Conservation (phyloP, 2,329 filamentous ascomycete genomes). For the Sphaceloma murrayae region DNA sequence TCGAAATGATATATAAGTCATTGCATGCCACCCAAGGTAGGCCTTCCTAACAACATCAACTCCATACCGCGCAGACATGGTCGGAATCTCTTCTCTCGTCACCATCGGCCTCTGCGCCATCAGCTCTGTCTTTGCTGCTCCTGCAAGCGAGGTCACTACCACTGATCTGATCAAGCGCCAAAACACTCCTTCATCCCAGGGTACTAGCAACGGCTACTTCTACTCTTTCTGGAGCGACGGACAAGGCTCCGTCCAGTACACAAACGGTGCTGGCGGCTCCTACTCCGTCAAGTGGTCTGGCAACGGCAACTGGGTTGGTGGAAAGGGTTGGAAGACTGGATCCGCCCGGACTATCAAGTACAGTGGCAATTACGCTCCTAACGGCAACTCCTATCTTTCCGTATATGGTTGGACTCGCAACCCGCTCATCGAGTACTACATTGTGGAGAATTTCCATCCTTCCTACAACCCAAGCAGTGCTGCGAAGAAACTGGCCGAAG, state of each 20-base stretch:
- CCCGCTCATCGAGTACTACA: constrained; percentile 51
- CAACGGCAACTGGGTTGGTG: constrained; percentile 46
- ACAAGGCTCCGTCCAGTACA: constrained; percentile 44
- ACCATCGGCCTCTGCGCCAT: constrained; percentile 30
- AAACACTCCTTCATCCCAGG: constrained; percentile 40
- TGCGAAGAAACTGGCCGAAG: constrained; percentile 41
- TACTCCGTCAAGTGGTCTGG: constrained; percentile 41
- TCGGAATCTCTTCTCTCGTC: constrained; percentile 33
- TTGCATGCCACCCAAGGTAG: neutral
- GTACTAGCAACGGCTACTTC: constrained; percentile 49
- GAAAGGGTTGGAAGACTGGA: constrained; percentile 51
- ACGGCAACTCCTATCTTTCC: constrained; percentile 45
- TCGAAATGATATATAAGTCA: too few relatives aligned
- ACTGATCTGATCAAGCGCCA: constrained; percentile 27
- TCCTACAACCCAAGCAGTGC: constrained; percentile 39
- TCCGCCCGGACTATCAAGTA: constrained; percentile 41
- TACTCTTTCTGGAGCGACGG: constrained; percentile 53
- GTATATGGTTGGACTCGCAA: constrained; percentile 50
- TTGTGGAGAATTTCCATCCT: constrained; percentile 45
- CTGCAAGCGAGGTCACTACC: constrained; percentile 31
- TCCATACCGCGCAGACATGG: constrained; percentile 29
- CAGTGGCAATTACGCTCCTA: constrained; percentile 39
- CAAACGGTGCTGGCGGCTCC: constrained; percentile 42
- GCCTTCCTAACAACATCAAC: neutral
- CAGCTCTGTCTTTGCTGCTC: constrained; percentile 29